phyloP scores from a whole-genome alignment of 2,329 filamentous ascomycete genomes.

The Aspergillus ochraceus region DNA sequence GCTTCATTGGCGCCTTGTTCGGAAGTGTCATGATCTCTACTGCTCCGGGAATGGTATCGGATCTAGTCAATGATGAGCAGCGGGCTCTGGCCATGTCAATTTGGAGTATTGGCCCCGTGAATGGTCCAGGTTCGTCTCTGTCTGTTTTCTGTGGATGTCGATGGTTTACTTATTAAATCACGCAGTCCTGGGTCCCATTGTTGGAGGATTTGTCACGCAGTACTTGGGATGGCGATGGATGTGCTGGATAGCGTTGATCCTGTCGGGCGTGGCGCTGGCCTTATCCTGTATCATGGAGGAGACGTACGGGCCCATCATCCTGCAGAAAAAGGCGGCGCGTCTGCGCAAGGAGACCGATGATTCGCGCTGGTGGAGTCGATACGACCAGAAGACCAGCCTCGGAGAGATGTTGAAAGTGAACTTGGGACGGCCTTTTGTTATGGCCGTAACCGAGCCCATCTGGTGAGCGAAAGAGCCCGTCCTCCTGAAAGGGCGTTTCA shows the following conservation, averaged over 20 bases:
- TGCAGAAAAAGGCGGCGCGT: constrained; percentile 65
- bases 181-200: constrained; percentile 61
- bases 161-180: constrained; percentile 2
- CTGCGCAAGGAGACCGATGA: constrained; percentile 69
- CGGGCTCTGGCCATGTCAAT: constrained; percentile 80
- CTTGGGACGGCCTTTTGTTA: constrained; percentile 72
- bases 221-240: constrained; percentile 83
- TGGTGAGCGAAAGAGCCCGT: constrained; percentile 54
- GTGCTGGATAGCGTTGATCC: constrained; percentile 76
- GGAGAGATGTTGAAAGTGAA: constrained; percentile 69
- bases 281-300: constrained; percentile 65
- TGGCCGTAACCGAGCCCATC: constrained; percentile 81
- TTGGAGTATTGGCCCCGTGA: constrained; percentile 82
- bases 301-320: constrained; percentile 72
- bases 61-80: constrained; percentile 78
- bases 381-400: constrained; percentile 71
- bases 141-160: background rate
- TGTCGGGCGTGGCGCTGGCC: constrained; percentile 62
- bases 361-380: constrained; percentile 73
- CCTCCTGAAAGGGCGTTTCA: background rate
- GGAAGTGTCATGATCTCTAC: constrained; percentile 82
- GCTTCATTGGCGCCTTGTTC: constrained; percentile 73
- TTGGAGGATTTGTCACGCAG: constrained; percentile 75
- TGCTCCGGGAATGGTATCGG: constrained; percentile 76
- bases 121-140: constrained; percentile 57